These are phyloP conservation scores for Fraxinus greggii DNA, from an alignment of 305 asterid species.

Conservation along the genomic window DNA sequence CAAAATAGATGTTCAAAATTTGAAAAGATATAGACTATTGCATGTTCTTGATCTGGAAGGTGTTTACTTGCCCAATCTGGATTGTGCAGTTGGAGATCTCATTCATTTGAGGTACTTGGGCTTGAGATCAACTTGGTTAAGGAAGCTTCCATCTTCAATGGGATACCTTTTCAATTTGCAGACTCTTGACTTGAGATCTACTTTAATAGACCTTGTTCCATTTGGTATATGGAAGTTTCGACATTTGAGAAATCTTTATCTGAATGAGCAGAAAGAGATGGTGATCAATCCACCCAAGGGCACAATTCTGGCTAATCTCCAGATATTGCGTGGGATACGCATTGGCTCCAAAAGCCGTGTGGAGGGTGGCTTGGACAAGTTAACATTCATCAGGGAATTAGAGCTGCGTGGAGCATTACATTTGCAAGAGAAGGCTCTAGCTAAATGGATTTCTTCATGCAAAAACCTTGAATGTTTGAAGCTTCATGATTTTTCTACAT, in stretches of 20 bases:
- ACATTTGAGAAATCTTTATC: constrained; percentile 11
- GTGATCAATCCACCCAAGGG: constrained; percentile 12
- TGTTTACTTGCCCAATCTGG: constrained; percentile 1
- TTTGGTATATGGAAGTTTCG: constrained; percentile 15
- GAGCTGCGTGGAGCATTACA: constrained; percentile 8
- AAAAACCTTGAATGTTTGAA: constrained; percentile 19
- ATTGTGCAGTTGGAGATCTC: constrained; percentile 22
- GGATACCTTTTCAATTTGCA: constrained; percentile 13
- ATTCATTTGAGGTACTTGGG: constrained; percentile 26
- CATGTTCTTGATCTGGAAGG: constrained; percentile 22
- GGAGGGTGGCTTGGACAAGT: constrained; percentile 22
- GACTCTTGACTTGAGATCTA: constrained; percentile 22
- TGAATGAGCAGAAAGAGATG: constrained; percentile 19
- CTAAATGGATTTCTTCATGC: constrained; percentile 19
- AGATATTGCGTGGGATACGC: constrained; percentile 11
- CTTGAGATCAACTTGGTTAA: constrained; percentile 26
- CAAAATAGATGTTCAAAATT: neutral
- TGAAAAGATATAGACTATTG: constrained; percentile 13
- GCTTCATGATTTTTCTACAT: neutral
- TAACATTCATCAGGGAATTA: constrained; percentile 16
- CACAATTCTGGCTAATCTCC: constrained; percentile 13
- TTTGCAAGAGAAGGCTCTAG: constrained; percentile 8
- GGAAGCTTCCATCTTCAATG: constrained; percentile 18
- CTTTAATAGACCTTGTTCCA: constrained; percentile 18
- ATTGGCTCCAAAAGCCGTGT: neutral